Evolutionary conservation across 2,329 filamentous ascomycete species (phyloP).

Genomic region (Corniculantispora saksenae): DNA sequence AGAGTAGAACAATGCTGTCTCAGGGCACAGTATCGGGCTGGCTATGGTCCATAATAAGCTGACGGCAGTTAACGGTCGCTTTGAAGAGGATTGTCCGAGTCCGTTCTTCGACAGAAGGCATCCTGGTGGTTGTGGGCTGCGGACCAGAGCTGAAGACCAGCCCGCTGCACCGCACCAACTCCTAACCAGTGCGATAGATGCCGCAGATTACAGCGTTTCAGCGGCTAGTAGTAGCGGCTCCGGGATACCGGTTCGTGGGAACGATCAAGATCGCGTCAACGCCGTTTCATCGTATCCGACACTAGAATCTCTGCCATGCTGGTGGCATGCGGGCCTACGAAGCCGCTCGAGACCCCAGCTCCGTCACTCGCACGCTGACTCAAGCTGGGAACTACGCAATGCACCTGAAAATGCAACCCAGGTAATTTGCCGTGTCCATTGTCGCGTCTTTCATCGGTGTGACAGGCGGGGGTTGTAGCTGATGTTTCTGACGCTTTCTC

Average conservation of each 20-base stretch:
- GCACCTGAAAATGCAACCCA: neutral
- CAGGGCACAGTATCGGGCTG: too few relatives aligned
- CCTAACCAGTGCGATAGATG: neutral
- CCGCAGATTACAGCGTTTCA: neutral
- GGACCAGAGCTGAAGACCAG: too few relatives aligned
- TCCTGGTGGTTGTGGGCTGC: too few relatives aligned
- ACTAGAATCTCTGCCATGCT: neutral
- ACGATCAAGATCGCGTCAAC: neutral
- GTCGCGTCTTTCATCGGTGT: neutral
- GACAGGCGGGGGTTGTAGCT: too few relatives aligned
- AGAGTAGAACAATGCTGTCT: too few relatives aligned
- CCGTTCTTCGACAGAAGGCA: too few relatives aligned
- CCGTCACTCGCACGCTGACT: neutral
- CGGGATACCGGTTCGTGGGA: neutral
- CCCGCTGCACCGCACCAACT: neutral
- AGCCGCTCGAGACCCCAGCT: neutral
- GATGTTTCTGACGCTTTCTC: too few relatives aligned
- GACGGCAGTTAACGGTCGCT: too few relatives aligned
- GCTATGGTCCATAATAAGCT: too few relatives aligned
- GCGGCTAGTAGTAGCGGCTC: neutral
- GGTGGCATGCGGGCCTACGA: too few relatives aligned
- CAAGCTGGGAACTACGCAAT: neutral
- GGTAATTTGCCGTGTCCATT: neutral
- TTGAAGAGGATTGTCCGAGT: too few relatives aligned
- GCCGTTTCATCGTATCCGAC: neutral